Base-by-base conservation (phyloP, 169 alveolate genomes). In the Eimeria acervulina region DNA sequence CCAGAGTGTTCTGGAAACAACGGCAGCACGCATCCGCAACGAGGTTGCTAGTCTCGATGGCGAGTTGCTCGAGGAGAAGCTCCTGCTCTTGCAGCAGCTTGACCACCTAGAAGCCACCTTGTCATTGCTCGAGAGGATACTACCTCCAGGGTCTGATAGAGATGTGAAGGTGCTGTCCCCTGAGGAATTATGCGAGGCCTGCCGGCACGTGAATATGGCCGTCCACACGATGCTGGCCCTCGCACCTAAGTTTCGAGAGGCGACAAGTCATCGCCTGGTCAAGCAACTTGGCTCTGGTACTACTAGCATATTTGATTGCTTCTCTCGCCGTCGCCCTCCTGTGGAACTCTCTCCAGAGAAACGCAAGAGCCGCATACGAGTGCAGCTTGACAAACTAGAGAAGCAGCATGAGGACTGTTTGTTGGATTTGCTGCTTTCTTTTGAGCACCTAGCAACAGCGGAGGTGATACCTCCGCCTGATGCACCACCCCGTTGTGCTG, bases 181-280 rank as follows among this genome's bases (percentile, higher is more conserved):
- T 36, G 93, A 87, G 59, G 80, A 59, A 31, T 72, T 87, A 40
- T 87, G 93, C 81, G 93, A 87, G 28, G 93, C 93, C n/a, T 87
- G 93, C 81, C 38, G 93, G 31, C 93, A 87, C 93, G 8, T 87
- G 93, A 87, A 61, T 59, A 87, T 87, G 93, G 81, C 93, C 59
- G 70, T 87, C 33, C 93, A 59, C 81, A 87, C 93, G 61, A 87
- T 87, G 93, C 93, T 87, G 5, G 93, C 93, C 81, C 81, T 87
- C 13, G 93, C 93, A 13, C 93, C 93, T 10, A 87, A 87, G 83
- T 87, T 87, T 19, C 63, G 93, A 38, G 93, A 87, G 63, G 78
- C 93, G 4, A 59, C 80, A 15, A 31, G 81, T 19, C 93, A 87
- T 83, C 78, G 81, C 59, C 33, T 87, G 80, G 66, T 26, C 66